Conservation (phyloP, 305 asterid species). For the Salvia sclarea region DNA sequence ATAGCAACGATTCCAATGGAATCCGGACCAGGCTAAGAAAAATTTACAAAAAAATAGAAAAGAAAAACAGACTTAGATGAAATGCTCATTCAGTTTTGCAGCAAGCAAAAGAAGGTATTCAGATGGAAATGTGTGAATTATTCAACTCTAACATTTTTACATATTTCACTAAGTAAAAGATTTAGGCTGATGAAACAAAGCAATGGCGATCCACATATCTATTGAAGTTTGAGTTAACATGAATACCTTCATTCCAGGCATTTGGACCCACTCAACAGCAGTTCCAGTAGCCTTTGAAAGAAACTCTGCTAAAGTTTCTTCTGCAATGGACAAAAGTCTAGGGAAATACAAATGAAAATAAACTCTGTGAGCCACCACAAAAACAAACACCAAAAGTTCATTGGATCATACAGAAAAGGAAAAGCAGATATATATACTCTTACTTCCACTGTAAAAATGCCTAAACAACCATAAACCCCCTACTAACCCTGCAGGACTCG, state of each 20-base stretch:
- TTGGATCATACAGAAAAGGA: conserved; percentile 32
- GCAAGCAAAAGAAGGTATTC: not conserved
- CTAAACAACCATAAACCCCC: conserved; percentile 46
- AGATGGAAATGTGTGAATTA: not conserved
- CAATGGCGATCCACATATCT: not conserved
- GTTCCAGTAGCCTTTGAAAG: conserved; percentile 97
- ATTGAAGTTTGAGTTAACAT: conserved; percentile 9
- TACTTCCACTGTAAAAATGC: conserved; percentile 46
- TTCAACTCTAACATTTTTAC: not conserved
- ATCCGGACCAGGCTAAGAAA: conserved; percentile 99
- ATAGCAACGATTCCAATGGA: conserved; percentile 99
- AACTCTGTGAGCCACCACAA: conserved; percentile 44
- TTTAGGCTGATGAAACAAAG: not conserved
- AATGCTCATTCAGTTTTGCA: not conserved
- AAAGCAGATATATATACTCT: too few species aligned
- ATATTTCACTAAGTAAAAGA: not conserved
- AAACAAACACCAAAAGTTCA: conserved; percentile 33
- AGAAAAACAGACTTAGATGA: conserved; percentile 11
- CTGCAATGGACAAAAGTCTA: conserved; percentile 99
- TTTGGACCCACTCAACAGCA: conserved; percentile 99
- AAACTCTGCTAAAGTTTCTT: conserved; percentile 93
- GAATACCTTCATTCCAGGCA: conserved; percentile 99
- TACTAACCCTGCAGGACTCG: conserved; percentile 96
- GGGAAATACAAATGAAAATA: conserved; percentile 39
- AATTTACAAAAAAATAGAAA: conserved; percentile 25